Base-by-base conservation (phyloP, 345 rosid genomes). In the Eucalyptus decipiens region DNA sequence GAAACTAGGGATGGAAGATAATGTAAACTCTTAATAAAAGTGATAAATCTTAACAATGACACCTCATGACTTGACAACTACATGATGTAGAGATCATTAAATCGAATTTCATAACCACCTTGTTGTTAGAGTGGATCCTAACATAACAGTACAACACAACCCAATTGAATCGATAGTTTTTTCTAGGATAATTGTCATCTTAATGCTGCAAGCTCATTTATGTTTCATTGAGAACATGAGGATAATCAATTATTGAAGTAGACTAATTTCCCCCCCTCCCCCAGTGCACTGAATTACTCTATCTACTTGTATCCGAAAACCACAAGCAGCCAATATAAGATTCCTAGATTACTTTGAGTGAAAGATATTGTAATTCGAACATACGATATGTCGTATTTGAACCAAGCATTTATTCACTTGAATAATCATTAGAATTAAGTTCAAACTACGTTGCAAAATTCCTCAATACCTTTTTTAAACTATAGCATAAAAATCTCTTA, bases 381-480 rank as follows among this genome's bases (percentile, higher is more conserved):
- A 28, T 12, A 28, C 0, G 1, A 60, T 60, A 6, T 28, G 2
- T 28, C 9, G 3, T 60, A 13, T 13, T 60, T 7, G 1, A 11
- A 58, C n/a, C 65, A 58, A 58, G 65, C 14, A 24, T 58, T 58
- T 58, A 58, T 52, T 52, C 19, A 50, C 52, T 50, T 50, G 52
- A 50, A 50, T 50, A 50, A 50, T 16, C 1, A 0, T 16, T 50
- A 50, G 21, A 50, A 50, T 16, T 50, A 50, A 50, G 52, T 50
- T 50, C 0, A 0, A 52, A 52, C 11, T 52, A 21, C 9, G 0
- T 19, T 52, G 58, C 58, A 52, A 0, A 50, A 50, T 50, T 16
- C 19, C 52, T 50, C 52, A 16, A 16, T 6, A 15, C 8, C 52
- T 16, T 6, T 50, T 50, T 16, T 50, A 50, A 50, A 50, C 52